Evolutionary conservation across 495 filamentous ascomycete species (phyloP).

Genomic region (Platismatia glauca): DNA sequence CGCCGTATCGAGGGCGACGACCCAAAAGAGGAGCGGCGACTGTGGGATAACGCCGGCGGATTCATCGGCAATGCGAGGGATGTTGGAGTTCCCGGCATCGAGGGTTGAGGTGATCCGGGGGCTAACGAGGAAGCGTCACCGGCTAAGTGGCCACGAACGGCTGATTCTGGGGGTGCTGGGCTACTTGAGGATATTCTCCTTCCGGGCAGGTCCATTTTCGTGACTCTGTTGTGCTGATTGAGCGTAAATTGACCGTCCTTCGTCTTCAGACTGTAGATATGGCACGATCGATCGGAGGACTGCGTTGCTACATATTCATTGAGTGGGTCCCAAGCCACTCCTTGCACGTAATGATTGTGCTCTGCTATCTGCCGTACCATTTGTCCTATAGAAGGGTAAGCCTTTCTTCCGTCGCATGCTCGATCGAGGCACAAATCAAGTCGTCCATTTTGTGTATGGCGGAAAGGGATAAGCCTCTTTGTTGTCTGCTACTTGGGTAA

Average conservation of each 20-base stretch:
- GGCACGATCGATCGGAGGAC: constrained; percentile 93
- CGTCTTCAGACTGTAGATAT: constrained; percentile 91
- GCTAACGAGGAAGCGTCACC: constrained; percentile 47
- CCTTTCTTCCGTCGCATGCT: constrained; percentile 7
- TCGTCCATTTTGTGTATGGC: neutral
- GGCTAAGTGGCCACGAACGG: constrained; percentile 46
- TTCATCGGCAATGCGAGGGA: constrained; percentile 92
- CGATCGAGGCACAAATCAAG: neutral
- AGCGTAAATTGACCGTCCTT: constrained; percentile 95
- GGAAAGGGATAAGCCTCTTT: neutral
- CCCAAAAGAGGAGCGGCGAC: constrained; percentile 88
- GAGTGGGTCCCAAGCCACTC: constrained; percentile 94
- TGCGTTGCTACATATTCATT: constrained; percentile 99
- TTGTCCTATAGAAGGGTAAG: constrained; percentile 49
- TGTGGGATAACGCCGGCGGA: constrained; percentile 84
- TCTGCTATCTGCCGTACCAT: constrained; percentile 95
- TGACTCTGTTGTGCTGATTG: constrained; percentile 61
- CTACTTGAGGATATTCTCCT: constrained; percentile 86
- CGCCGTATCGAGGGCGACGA: constrained; percentile 76
- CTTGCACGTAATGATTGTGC: constrained; percentile 98
- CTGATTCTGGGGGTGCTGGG: constrained; percentile 78
- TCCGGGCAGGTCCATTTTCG: constrained; percentile 85
- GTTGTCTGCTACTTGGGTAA: neutral
- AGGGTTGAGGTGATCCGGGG: constrained; percentile 75
- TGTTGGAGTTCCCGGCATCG: constrained; percentile 90